Evolutionary conservation across 495 filamentous ascomycete species (phyloP).

Genomic region (Talaromyces proteolyticus): DNA sequence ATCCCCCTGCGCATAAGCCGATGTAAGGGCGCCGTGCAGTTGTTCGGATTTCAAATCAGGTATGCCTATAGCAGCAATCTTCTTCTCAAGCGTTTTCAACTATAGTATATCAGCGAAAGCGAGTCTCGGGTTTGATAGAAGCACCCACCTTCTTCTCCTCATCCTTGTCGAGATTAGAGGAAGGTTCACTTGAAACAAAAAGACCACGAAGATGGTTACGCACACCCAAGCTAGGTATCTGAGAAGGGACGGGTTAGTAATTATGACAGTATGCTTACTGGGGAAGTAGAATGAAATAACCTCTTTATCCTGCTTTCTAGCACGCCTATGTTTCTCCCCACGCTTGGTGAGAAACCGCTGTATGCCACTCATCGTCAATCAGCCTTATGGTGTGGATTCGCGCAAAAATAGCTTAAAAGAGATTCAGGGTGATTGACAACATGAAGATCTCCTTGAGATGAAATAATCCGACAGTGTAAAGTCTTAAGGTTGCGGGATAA

Average conservation of each 20-base stretch:
- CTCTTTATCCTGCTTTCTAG: conserved; percentile 44
- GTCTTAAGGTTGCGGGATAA: background rate
- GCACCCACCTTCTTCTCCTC: conserved; percentile 32
- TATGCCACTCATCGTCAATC: conserved; percentile 48
- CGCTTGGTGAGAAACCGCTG: conserved; percentile 68
- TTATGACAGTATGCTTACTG: too few species aligned
- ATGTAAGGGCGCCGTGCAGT: conserved; percentile 62
- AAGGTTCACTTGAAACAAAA: conserved; percentile 21
- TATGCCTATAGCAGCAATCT: conserved; percentile 28
- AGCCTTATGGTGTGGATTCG: background rate
- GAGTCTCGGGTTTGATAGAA: background rate
- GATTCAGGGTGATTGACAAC: too few species aligned
- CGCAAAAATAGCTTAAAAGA: too few species aligned
- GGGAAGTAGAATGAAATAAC: conserved; percentile 36
- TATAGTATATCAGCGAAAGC: conserved; percentile 6
- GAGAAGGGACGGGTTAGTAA: too few species aligned
- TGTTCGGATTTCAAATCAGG: conserved; percentile 39
- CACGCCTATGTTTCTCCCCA: conserved; percentile 59
- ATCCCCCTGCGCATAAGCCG: conserved; percentile 61
- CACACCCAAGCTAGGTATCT: conserved; percentile 4
- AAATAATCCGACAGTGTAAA: background rate
- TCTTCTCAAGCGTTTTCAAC: conserved; percentile 29
- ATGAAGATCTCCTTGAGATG: background rate
- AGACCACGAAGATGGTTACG: conserved; percentile 19
- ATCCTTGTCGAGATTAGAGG: conserved; percentile 17